Conservation (phyloP, 148 eudicot genomes). For the Beta vulgaris region DNA sequence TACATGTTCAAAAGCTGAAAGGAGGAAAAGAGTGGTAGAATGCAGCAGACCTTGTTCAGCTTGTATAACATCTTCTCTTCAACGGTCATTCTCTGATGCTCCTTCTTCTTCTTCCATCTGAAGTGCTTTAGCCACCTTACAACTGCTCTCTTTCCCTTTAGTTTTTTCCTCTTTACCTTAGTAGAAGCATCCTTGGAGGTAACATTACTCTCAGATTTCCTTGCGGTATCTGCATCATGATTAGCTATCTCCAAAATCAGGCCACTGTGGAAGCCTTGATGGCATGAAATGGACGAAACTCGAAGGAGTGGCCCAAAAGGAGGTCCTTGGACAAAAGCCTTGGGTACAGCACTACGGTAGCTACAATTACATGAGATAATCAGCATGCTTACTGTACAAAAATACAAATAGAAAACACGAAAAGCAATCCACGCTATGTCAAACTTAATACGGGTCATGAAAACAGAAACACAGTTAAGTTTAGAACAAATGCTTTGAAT, state of each 20-base stretch:
- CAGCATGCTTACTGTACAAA: slow-evolving; percentile 8
- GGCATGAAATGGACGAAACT: slow-evolving; percentile 24
- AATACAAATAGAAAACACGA: neutral
- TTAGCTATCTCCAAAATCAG: slow-evolving; percentile 34
- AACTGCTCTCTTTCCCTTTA: slow-evolving; percentile 91
- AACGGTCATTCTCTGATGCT: slow-evolving; percentile 68
- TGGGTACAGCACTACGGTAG: slow-evolving; percentile 48
- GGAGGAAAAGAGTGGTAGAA: slow-evolving; percentile 9
- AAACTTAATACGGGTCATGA: too few species aligned
- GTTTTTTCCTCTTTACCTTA: slow-evolving; percentile 68
- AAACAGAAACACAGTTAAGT: too few species aligned
- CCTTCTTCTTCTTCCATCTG: slow-evolving; percentile 86
- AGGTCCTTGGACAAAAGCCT: slow-evolving; percentile 37
- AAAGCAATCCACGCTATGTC: neutral
- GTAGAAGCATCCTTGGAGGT: slow-evolving; percentile 30
- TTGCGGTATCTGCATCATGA: slow-evolving; percentile 30
- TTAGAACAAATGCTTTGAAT: neutral
- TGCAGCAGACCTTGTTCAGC: slow-evolving; percentile 58
- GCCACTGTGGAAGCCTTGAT: slow-evolving; percentile 45
- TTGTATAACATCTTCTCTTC: slow-evolving; percentile 78
- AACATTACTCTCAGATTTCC: slow-evolving; percentile 32
- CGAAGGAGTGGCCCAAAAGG: slow-evolving; percentile 17
- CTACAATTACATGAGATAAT: slow-evolving; percentile 48
- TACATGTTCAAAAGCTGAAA: neutral
- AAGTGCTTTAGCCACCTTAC: slow-evolving; percentile 92